Evolutionary conservation across 345 rosid species (phyloP).

Genomic region (Microthlaspi erraticum): DNA sequence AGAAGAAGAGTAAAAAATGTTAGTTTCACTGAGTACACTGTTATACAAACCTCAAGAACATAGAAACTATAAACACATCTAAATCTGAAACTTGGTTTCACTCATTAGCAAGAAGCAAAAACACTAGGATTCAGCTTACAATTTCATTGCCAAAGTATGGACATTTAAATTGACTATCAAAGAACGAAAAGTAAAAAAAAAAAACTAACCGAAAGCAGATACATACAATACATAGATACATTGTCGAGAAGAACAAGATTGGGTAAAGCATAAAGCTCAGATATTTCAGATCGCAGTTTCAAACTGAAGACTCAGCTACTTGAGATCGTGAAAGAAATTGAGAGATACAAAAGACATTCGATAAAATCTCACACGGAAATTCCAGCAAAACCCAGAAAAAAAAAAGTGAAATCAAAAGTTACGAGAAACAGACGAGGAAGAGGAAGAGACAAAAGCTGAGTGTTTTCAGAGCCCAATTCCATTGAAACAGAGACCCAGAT

Average conservation of each 20-base stretch:
- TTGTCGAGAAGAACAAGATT: constrained; percentile 29
- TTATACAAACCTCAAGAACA: constrained; percentile 25
- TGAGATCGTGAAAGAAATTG: constrained; percentile 17
- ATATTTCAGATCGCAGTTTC: constrained; percentile 24
- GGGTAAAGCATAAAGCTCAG: constrained; percentile 22
- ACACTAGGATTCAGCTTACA: constrained; percentile 2
- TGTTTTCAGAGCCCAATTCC: constrained; percentile 34
- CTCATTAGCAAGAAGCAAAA: neutral
- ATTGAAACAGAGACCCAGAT: constrained; percentile 30
- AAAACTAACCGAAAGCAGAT: constrained; percentile 23
- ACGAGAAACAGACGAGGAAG: constrained; percentile 7
- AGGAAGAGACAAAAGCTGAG: constrained; percentile 11
- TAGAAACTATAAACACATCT: constrained; percentile 31
- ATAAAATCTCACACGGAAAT: constrained; percentile 20
- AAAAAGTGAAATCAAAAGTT: neutral
- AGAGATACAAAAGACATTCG: constrained; percentile 15
- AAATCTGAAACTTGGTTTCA: constrained; percentile 18
- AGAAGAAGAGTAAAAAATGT: neutral
- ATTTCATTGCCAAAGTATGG: constrained; percentile 9
- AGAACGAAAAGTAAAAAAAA: constrained; percentile 1
- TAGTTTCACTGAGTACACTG: constrained; percentile 16
- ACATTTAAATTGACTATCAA: constrained; percentile 7
- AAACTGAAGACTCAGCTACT: constrained; percentile 25
- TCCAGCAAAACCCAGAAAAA: constrained; percentile 40
- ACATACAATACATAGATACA: constrained; percentile 18